Percentiles rank a stretch among this genome's conserved stretches.
phyloP scores from a whole-genome alignment of 2,329 filamentous ascomycete species.

The Talaromyces verruculosus region DNA sequence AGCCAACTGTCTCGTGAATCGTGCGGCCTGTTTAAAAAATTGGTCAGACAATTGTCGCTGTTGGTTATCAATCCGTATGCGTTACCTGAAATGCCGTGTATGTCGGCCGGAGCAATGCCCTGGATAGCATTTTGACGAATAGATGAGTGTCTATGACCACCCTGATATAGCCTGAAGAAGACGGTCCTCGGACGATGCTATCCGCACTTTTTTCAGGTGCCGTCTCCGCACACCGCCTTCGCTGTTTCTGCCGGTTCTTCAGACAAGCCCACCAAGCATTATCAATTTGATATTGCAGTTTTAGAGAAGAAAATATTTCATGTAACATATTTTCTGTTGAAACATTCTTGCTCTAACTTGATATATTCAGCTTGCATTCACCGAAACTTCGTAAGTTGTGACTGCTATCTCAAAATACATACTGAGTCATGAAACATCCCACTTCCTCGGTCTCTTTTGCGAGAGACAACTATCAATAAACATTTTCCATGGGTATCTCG shows the following conservation, averaged over 20 bases:
- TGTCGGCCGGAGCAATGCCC: constrained; percentile 9
- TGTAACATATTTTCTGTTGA: not conserved
- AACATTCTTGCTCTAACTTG: not conserved
- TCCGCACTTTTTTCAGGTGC: constrained; percentile 9
- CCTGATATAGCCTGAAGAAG: not conserved
- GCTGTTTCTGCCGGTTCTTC: constrained; percentile 6
- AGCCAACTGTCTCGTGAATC: constrained; percentile 18
- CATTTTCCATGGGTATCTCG: not conserved
- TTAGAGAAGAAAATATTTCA: not conserved
- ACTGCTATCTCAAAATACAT: not conserved
- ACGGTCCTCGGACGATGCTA: constrained; percentile 1
- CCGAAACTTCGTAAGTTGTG: not conserved
- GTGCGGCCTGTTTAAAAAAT: constrained; percentile 10
- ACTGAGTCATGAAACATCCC: constrained; percentile 4
- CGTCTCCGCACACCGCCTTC: constrained; percentile 20
- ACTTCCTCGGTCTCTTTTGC: not conserved
- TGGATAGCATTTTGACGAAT: constrained; percentile 19
- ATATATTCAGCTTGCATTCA: not conserved
- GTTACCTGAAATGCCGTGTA: constrained; percentile 16
- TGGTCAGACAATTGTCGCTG: constrained; percentile 1
- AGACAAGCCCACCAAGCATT: constrained; percentile 14
- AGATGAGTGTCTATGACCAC: constrained; percentile 17
- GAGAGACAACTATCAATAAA: not conserved
- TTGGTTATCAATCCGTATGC: not conserved
- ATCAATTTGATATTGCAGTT: constrained; percentile 6